Conservation (phyloP, 192 early-diverging fungal genomes). For the Jimgerdemannia flammicorona region DNA sequence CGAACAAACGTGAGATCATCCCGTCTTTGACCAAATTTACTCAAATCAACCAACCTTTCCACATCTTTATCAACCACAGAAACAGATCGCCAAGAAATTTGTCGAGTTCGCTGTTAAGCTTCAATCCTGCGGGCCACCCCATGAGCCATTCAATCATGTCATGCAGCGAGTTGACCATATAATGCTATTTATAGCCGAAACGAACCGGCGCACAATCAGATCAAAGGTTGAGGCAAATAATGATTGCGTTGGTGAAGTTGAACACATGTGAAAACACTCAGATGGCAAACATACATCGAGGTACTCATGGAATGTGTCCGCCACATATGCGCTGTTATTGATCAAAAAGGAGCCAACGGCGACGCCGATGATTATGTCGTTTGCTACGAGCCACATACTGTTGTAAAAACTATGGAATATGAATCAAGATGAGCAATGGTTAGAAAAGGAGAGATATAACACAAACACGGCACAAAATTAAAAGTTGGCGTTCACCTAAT, state of each 20-base stretch:
- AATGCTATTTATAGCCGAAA: conserved; percentile 34
- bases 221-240: background rate
- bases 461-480: background rate
- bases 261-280: background rate
- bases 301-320: conserved; percentile 45
- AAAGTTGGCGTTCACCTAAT: conserved; percentile 54
- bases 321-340: conserved; percentile 51
- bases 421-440: conserved; percentile 26
- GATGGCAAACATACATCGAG: conserved; percentile 33
- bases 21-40: background rate
- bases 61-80: conserved; percentile 80
- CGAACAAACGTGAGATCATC: background rate
- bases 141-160: conserved; percentile 86
- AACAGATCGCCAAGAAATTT: conserved; percentile 90
- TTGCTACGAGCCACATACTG: conserved; percentile 91
- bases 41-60: conserved; percentile 56
- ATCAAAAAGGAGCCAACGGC: conserved; percentile 72
- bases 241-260: background rate
- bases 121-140: conserved; percentile 91
- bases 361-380: conserved; percentile 87
- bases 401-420: conserved; percentile 78
- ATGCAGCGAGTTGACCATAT: conserved; percentile 68
- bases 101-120: conserved; percentile 89
- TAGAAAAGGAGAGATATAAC: conserved; percentile 23
- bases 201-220: background rate